Evolutionary conservation across 1,284 basidiomycete genomes (phyloP).

Genomic region (Moesziomyces globuligerus): DNA sequence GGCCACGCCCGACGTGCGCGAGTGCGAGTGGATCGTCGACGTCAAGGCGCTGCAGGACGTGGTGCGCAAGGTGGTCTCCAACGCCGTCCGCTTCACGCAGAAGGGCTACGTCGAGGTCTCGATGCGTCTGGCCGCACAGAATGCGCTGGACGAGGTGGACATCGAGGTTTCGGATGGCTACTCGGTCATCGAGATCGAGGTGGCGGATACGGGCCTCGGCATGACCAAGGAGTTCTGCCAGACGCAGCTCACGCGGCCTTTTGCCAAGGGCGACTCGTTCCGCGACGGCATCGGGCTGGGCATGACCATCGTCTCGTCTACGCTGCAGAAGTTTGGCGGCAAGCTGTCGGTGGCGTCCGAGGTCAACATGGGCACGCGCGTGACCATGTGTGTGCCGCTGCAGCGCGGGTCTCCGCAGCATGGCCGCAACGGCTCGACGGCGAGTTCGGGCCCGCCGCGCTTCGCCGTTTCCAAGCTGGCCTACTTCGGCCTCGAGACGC

Average conservation of each 20-base stretch:
- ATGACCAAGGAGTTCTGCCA: slow-evolving; percentile 49
- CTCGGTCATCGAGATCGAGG: slow-evolving; percentile 38
- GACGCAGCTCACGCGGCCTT: slow-evolving; percentile 45
- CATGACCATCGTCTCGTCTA: slow-evolving; percentile 53
- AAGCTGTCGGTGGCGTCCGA: slow-evolving; percentile 46
- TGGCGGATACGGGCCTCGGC: slow-evolving; percentile 41
- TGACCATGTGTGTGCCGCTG: slow-evolving; percentile 46
- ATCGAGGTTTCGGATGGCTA: slow-evolving; percentile 8
- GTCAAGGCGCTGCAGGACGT: slow-evolving; percentile 40
- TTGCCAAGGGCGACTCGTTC: slow-evolving; percentile 53
- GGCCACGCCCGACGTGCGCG: slow-evolving; percentile 22
- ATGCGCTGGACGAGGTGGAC: slow-evolving; percentile 19
- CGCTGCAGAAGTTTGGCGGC: slow-evolving; percentile 45
- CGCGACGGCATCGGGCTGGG: slow-evolving; percentile 54
- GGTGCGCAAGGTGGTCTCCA: slow-evolving; percentile 51
- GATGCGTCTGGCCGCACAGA: slow-evolving; percentile 20
- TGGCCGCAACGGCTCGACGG: slow-evolving; percentile 10
- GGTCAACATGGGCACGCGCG: slow-evolving; percentile 44
- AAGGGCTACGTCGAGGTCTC: slow-evolving; percentile 46
- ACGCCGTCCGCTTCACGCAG: slow-evolving; percentile 49
- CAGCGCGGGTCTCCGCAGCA: slow-evolving; percentile 2
- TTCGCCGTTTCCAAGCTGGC: slow-evolving; percentile 32
- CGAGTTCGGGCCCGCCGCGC: neutral
- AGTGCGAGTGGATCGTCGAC: slow-evolving; percentile 30
- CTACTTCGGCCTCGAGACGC: slow-evolving; percentile 27